A percentile compares a stretch with the other conserved stretches of the same genome.
phyloP scores from a whole-genome alignment of 2,329 filamentous ascomycete genomes.

The Aspergillus neotritici region DNA sequence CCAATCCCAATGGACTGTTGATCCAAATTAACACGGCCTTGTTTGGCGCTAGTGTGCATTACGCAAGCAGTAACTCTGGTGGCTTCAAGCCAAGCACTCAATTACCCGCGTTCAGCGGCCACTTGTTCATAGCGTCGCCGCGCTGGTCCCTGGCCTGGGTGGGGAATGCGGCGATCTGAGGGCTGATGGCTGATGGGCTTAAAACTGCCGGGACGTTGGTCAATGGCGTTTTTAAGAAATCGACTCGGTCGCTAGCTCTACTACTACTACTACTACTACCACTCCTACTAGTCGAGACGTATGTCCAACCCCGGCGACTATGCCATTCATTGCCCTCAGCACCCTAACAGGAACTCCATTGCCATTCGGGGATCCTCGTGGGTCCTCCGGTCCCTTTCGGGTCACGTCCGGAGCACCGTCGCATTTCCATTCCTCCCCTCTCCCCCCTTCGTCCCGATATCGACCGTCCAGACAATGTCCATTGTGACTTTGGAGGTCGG shows the following conservation, averaged over 20 bases:
- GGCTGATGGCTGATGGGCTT: conserved; percentile 21
- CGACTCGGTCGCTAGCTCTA: conserved; percentile 3
- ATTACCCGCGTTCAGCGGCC: conserved; percentile 25
- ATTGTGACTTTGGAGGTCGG: too few relatives aligned
- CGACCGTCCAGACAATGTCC: too few relatives aligned
- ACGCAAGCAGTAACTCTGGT: conserved; percentile 28
- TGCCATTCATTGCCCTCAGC: too few relatives aligned
- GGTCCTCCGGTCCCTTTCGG: not conserved
- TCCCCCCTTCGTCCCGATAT: too few relatives aligned
- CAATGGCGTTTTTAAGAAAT: conserved; percentile 14
- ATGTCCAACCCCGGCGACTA: too few relatives aligned
- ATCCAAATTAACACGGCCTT: conserved; percentile 30
- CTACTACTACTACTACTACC: too few relatives aligned
- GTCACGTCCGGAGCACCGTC: too few relatives aligned
- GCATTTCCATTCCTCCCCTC: too few relatives aligned
- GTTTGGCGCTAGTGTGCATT: conserved; percentile 23
- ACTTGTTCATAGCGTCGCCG: conserved; percentile 27
- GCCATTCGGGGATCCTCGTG: conserved; percentile 12
- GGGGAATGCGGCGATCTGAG: conserved; percentile 35
- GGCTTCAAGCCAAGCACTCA: conserved; percentile 23
- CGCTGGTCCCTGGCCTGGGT: conserved; percentile 31
- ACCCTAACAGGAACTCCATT: not conserved
- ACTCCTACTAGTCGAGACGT: too few relatives aligned
- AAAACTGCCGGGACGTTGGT: conserved; percentile 21
- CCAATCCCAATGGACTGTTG: conserved; percentile 16